phyloP scores from a whole-genome alignment of 371 early-diverging fungal genomes.

The Saksenaea vasiformis region DNA sequence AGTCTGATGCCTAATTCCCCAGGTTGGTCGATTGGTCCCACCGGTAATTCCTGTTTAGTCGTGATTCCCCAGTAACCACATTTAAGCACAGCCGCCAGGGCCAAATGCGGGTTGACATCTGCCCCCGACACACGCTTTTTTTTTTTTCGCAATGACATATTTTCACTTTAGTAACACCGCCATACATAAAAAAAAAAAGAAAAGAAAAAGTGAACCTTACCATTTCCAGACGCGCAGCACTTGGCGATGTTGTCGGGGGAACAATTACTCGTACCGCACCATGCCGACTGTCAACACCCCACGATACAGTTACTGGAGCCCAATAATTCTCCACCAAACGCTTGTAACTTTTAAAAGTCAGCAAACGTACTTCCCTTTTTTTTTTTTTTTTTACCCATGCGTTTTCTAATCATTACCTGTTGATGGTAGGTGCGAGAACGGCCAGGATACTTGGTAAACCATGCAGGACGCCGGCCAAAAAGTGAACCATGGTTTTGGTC shows the following conservation, averaged over 20 bases:
- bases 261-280: slow-evolving; percentile 77
- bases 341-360: slow-evolving; percentile 63
- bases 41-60: slow-evolving; percentile 56
- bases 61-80: slow-evolving; percentile 78
- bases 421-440: slow-evolving; percentile 80
- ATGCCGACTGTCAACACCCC: slow-evolving; percentile 81
- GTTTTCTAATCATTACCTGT: slow-evolving; percentile 49
- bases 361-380: slow-evolving; percentile 8
- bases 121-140: slow-evolving; percentile 77
- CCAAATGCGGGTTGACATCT: slow-evolving; percentile 82
- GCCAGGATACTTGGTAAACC: slow-evolving; percentile 79
- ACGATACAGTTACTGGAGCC: slow-evolving; percentile 85
- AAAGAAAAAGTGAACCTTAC: slow-evolving; percentile 27
- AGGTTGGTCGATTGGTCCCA: slow-evolving; percentile 30
- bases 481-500: slow-evolving; percentile 61
- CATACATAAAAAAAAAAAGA: background rate
- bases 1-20: slow-evolving; percentile 39
- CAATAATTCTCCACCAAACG: slow-evolving; percentile 82
- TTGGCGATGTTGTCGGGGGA: slow-evolving; percentile 68
- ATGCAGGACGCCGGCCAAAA: slow-evolving; percentile 75
- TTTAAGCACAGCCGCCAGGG: slow-evolving; percentile 77
- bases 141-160: slow-evolving; percentile 10
- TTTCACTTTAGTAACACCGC: background rate
- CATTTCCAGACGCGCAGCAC: slow-evolving; percentile 74
- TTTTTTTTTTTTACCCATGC: background rate